Conservation (phyloP, 345 rosid genomes). For the Excoecaria cochinchinensis region DNA sequence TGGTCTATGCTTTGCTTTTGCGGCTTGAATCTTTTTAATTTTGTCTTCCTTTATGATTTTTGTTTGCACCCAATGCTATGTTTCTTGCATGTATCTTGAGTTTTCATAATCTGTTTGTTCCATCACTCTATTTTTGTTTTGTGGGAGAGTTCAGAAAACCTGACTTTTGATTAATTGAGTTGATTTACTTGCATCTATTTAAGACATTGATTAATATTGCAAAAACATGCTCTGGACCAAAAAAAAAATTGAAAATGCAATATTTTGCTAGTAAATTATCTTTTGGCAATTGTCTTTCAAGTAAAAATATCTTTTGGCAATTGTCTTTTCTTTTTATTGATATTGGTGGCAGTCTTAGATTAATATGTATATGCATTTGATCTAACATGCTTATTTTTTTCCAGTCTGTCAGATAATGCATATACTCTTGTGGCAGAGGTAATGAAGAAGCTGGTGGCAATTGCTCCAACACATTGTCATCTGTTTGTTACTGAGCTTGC, state of each 20-base stretch:
- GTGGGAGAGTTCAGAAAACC: not conserved
- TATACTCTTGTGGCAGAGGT: slow-evolving; percentile 87
- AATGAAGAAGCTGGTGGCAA: slow-evolving; percentile 77
- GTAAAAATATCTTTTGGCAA: no score
- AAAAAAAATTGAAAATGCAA: not conserved
- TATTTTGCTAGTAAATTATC: not conserved
- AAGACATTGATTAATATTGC: no score
- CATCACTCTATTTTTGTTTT: not conserved
- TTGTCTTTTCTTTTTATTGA: not conserved
- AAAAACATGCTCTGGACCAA: not conserved
- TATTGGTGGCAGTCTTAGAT: not conserved
- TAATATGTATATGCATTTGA: not conserved
- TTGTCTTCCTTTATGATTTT: not conserved
- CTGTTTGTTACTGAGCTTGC: slow-evolving; percentile 82
- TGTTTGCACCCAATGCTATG: not conserved
- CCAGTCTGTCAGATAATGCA: slow-evolving; percentile 93
- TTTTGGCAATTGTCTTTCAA: not conserved
- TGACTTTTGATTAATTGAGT: not conserved
- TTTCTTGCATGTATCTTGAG: not conserved
- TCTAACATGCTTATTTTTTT: slow-evolving; percentile 20
- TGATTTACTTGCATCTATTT: not conserved
- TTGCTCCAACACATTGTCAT: slow-evolving; percentile 77
- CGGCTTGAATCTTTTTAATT: not conserved
- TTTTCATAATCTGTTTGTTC: not conserved
- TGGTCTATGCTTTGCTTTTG: not conserved